Percentiles rank a stretch among this genome's conserved stretches.
Conservation (phyloP, 345 rosid genomes). For the Acer campestre region DNA sequence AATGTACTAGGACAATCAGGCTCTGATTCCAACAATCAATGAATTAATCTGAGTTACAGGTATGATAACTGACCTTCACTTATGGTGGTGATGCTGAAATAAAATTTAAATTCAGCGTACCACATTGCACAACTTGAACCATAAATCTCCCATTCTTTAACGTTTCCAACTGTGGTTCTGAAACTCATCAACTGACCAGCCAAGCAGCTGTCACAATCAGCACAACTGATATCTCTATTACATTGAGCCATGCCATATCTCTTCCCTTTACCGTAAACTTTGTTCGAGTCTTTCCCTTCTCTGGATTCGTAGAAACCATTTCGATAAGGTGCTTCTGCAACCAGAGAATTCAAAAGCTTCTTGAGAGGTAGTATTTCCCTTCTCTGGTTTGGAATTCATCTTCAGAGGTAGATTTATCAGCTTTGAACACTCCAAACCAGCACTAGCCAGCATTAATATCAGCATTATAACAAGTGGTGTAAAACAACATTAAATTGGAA, state of each 20-base stretch:
- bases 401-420: conserved; percentile 25
- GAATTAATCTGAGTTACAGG: neutral
- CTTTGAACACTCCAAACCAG: conserved; percentile 29
- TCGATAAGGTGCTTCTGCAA: conserved; percentile 23
- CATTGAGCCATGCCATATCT: conserved; percentile 54
- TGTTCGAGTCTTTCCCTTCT: conserved; percentile 26
- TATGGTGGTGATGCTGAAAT: conserved; percentile 32
- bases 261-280: conserved; percentile 40
- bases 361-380: conserved; percentile 3
- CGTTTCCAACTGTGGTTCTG: conserved; percentile 35
- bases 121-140: conserved; percentile 54
- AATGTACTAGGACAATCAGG: too few species aligned
- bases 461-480: conserved; percentile 16
- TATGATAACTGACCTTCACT: conserved; percentile 25
- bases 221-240: conserved; percentile 35
- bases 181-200: conserved; percentile 24
- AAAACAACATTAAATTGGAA: conserved; percentile 18
- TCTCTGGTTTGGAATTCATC: conserved; percentile 24
- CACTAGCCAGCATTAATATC: conserved; percentile 30
- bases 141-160: conserved; percentile 50
- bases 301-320: conserved; percentile 33
- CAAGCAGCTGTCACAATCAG: conserved; percentile 42
- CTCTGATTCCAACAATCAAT: too few species aligned
- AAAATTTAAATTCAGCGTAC: conserved; percentile 45
- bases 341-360: conserved; percentile 28